Evolutionary conservation across 2,329 filamentous ascomycete species (phyloP).

Genomic region (Fonsecaea multimorphosa): DNA sequence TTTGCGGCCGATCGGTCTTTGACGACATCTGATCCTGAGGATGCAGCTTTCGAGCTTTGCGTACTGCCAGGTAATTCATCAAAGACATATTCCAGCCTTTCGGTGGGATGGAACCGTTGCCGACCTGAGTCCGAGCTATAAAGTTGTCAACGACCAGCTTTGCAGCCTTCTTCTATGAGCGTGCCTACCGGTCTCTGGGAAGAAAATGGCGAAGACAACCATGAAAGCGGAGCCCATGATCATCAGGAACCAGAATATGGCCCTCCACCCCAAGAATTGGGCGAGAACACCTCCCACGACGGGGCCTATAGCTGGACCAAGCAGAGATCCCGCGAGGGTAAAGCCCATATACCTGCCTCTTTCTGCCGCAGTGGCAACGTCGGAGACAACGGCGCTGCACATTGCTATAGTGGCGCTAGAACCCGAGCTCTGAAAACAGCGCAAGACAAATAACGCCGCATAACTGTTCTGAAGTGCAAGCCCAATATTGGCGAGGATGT

Average conservation of each 20-base stretch:
- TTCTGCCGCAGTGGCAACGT: slow-evolving; percentile 48
- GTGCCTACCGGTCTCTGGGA: slow-evolving; percentile 45
- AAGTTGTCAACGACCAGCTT: background rate
- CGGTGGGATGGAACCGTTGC: slow-evolving; percentile 49
- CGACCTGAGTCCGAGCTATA: slow-evolving; percentile 44
- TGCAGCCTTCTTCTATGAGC: background rate
- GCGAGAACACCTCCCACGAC: slow-evolving; percentile 51
- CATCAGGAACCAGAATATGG: slow-evolving; percentile 62
- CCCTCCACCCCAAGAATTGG: slow-evolving; percentile 58
- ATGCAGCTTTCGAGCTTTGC: slow-evolving; percentile 31
- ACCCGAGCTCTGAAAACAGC: slow-evolving; percentile 45
- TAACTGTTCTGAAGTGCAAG: slow-evolving; percentile 51
- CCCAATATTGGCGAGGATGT: slow-evolving; percentile 52
- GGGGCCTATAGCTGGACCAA: slow-evolving; percentile 55
- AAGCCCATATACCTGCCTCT: slow-evolving; percentile 52
- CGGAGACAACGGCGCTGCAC: slow-evolving; percentile 48
- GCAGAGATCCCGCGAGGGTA: slow-evolving; percentile 45
- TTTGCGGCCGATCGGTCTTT: background rate
- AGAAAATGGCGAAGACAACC: slow-evolving; percentile 42
- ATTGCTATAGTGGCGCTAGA: slow-evolving; percentile 52
- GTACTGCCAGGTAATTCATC: slow-evolving; percentile 39
- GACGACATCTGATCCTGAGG: slow-evolving; percentile 18
- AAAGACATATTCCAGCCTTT: slow-evolving; percentile 47
- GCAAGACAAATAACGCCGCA: slow-evolving; percentile 47
- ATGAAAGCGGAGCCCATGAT: slow-evolving; percentile 52